phyloP scores from a whole-genome alignment of 345 rosid genomes.

The Eutrema yunnanense region DNA sequence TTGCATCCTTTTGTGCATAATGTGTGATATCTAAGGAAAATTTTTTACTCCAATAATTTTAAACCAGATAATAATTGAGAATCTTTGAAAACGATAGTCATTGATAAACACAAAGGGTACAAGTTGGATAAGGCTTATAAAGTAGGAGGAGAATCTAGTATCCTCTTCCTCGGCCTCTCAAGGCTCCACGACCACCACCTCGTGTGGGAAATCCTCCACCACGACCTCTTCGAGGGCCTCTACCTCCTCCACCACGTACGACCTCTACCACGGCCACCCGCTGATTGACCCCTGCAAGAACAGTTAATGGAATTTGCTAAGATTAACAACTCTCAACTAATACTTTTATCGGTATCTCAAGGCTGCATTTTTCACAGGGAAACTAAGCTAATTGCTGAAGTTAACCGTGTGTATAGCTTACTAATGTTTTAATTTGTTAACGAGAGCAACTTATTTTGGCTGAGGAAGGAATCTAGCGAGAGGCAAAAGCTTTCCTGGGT shows the following conservation, averaged over 20 bases:
- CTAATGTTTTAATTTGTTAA: not conserved
- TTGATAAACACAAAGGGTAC: constrained; percentile 15
- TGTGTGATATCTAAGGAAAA: too few relatives aligned
- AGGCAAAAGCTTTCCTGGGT: constrained; percentile 77
- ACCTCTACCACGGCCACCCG: constrained; percentile 34
- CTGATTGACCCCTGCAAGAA: constrained; percentile 41
- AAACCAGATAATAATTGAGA: constrained; percentile 2
- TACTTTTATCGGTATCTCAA: not conserved
- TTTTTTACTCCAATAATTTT: not conserved
- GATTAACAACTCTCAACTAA: constrained; percentile 2
- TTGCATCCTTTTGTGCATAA: too few relatives aligned
- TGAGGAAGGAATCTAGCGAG: constrained; percentile 81
- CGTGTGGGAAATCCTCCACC: constrained; percentile 60
- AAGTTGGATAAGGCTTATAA: not conserved
- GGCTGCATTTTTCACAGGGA: not conserved
- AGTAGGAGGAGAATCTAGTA: constrained; percentile 11
- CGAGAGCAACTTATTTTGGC: constrained; percentile 61
- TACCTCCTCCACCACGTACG: constrained; percentile 57
- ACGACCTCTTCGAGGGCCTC: constrained; percentile 70
- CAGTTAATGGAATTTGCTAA: not conserved
- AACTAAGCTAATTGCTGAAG: not conserved
- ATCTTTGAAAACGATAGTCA: constrained; percentile 1
- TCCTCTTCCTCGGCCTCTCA: constrained; percentile 81
- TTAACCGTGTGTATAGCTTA: not conserved
- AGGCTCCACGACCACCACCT: constrained; percentile 79